phyloP scores from a whole-genome alignment of 177 flowering plant genomes.

The Vitis hybrid region DNA sequence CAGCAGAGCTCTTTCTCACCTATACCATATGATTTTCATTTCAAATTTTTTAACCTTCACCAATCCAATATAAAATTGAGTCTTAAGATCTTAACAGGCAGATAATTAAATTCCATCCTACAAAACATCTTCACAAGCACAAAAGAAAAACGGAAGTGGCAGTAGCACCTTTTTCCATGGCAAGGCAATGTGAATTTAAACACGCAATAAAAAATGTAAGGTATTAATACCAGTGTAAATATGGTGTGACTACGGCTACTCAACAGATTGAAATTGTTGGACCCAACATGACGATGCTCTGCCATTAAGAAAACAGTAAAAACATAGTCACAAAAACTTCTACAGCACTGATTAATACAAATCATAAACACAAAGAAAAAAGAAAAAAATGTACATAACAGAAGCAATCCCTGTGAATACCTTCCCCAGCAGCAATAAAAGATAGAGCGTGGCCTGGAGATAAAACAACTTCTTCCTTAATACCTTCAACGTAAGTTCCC shows the following conservation, averaged over 20 bases:
- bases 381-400: not conserved
- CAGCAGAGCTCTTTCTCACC: not conserved
- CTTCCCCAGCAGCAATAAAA: slow-evolving; percentile 99
- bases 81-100: no score
- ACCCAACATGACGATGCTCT: slow-evolving; percentile 99
- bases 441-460: slow-evolving; percentile 99
- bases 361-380: slow-evolving; percentile 3
- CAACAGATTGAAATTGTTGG: slow-evolving; percentile 89
- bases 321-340: not conserved
- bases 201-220: not conserved
- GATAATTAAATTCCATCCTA: no score
- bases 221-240: slow-evolving; percentile 73
- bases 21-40: no score
- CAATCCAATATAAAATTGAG: no score
- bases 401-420: slow-evolving; percentile 29
- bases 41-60: no score
- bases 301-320: slow-evolving; percentile 29
- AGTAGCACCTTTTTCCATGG: not conserved
- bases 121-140: no score
- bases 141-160: no score
- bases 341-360: not conserved
- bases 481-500: slow-evolving; percentile 99
- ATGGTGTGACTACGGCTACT: slow-evolving; percentile 99
- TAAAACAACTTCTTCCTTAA: slow-evolving; percentile 96
- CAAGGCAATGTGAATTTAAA: not conserved